Evolutionary conservation across 371 early-diverging fungal species (phyloP), one percentile per base, ranked within the genome.

Genomic region (Capillidium heterosporum): DNA sequence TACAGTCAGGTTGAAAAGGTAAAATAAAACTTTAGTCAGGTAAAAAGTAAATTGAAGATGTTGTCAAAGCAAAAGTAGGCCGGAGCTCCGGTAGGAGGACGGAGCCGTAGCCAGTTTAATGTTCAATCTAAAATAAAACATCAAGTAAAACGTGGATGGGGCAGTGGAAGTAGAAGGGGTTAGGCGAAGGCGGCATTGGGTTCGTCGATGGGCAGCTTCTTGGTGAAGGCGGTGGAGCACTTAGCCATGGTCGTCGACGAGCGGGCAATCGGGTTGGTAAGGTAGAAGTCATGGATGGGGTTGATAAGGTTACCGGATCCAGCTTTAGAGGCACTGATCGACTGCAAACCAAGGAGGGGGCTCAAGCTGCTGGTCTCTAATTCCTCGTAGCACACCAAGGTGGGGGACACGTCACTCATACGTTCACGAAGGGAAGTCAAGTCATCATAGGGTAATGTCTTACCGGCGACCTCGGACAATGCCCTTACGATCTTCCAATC

Each of bases 401-500:
- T 69, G 50, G 96, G 96, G 40, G 90, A 75, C 63, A 96, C 73
- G 57, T 93, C 87, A 41, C 71, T 73, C 66, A 95, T 80, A 61
- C 96, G 87, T 32, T 77, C 74, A 28, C 94, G 86, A 52, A 96
- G 71, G 39, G 82, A 75, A 4, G 71, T 65, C 26, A 89, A 67
- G 60, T 89, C 85, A 58, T 94, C 91, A 65, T 96, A 96, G 11
- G 92, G 87, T 56, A 96, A 74, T 1, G 89, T 70, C 5, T 76
- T 69, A 4, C 91, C 94, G 26, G 81, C 73, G 17, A 91, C 77
- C 69, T 96, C 95, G 10, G 93, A 89, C 49, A 96, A 72, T 7
- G 96, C 96, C 56, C 96, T 86, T 58, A 96, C 74, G 57, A 96
- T 92, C 82, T 89, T 89, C 96, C 95, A 96, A 76, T 95, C 96